Evolutionary conservation across 1,139 yeast genomes (phyloP), one percentile per base, ranked within the genome.

Genomic region (Saccharomycopsis hybrid): DNA sequence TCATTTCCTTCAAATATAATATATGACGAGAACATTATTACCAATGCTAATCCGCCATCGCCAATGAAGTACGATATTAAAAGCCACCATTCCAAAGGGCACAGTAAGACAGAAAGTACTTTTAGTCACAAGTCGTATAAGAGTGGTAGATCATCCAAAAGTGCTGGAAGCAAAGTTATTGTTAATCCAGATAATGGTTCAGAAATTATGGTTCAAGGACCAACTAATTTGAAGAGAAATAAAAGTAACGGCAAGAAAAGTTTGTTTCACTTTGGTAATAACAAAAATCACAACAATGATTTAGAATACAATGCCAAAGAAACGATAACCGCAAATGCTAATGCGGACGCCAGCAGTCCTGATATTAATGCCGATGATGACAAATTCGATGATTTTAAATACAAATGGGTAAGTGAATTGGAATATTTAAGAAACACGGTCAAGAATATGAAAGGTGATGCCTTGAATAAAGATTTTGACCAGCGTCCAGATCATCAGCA

Each of bases 41-140:
- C 54, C 24, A 51, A 51, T 30, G 54, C 54, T 9, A 51, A 44
- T 37, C 54, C 54, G 4, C 54, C 54, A 5, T 49, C 52, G 13
- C 54, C 54, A 25, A 47, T 45, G 48, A 48, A 48, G 36, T 48
- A 48, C 38, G 46, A 41, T 18, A 3, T 47, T 27, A 30, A 43
- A 9, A 25, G 28, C 30, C 33, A 39, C n/a, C 33, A 47, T 24
- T 39, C 38, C 41, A 36, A 39, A 9, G 52, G 52, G 18, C 54
- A 51, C 33, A 30, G 30, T 27, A 51, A 51, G 42, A 44, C 54
- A 25, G 49, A 44, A 28, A 41, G 47, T 29, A 37, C 44, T 7
- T 49, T 39, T 32, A 27, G 41, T 24, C 45, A 51, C 46, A 44
- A 45, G 41, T 42, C 51, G 3, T 24, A 32, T 27, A 49, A 49